Base-by-base conservation (phyloP, 768 basidiomycete species). In the Mycena galopus region DNA sequence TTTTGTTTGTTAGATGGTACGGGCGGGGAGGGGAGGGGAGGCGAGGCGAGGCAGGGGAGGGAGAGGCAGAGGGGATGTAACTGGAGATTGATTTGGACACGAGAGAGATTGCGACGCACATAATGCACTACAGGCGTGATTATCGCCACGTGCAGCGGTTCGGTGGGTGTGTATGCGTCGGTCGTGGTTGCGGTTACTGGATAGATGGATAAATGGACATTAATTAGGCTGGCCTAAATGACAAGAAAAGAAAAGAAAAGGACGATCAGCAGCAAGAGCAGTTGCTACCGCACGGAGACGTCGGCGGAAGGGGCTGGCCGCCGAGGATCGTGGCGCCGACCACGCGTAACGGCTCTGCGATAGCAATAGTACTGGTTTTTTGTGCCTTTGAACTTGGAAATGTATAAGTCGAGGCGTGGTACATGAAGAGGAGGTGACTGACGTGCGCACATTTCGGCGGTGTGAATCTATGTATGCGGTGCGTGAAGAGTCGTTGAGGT, bases 101-200 rank as follows among this genome's bases (percentile, higher is more conserved):
- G 29, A 35, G 57, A 25, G 44, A 59, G 30, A n/a, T n/a, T n/a
- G n/a, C n/a, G n/a, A 72, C 75, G 68, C 50, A 79, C 79, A 67
- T 79, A 80, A 62, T 80, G 79, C 14, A 80, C 79, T 11, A 79
- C 79, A 14, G 78, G 79, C 30, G 78, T 79, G 57, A 79, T 76
- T 14, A 74, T 66, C 30, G 78, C 77, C 30, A 79, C 78, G 55
- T 76, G 73, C 10, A 80, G 67, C 14, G 73, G 42, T 37, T 74
- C 76, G 21, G 72, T n/a, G n/a, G n/a, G n/a, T n/a, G n/a, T n/a
- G n/a, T n/a, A n/a, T n/a, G n/a, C n/a, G n/a, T n/a, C n/a, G n/a
- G n/a, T n/a, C n/a, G n/a, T n/a, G n/a, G n/a, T n/a, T n/a, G n/a
- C n/a, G n/a, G n/a, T n/a, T n/a, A n/a, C n/a, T n/a, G n/a, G n/a